Evolutionary conservation across 1,284 basidiomycete species (phyloP), one percentile per base, ranked within the genome.

Genomic region (Trametes sp.): DNA sequence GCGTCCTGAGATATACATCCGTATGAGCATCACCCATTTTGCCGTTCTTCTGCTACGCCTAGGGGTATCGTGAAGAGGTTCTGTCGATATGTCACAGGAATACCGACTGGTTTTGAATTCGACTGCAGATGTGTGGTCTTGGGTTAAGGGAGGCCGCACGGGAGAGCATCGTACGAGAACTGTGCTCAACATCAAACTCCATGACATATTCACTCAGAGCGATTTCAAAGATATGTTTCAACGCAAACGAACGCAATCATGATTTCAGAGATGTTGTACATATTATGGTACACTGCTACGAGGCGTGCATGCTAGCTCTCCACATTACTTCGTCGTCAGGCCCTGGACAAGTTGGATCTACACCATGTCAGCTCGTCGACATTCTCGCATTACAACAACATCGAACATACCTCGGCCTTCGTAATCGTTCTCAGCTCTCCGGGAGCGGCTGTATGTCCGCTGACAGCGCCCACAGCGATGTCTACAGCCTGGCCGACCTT

Each of bases 341-440:
- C 38, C 61, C 41, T 71, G 72, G 2, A 66, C 66, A 26, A 73
- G 52, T 56, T 73, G 71, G 44, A 80, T 75, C 78, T 80, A 45
- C 23, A 19, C 42, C 6, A 16, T 9, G 2, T 45, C 8, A 45
- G 23, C n/a, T n/a, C n/a, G n/a, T n/a, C n/a, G n/a, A n/a, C n/a
- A n/a, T n/a, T n/a, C n/a, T n/a, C n/a, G n/a, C n/a, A n/a, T n/a
- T n/a, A n/a, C n/a, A n/a, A n/a, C n/a, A n/a, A n/a, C n/a, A n/a
- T n/a, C n/a, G n/a, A n/a, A n/a, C n/a, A n/a, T 29, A 90, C 86
- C 80, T 92, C 90, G 56, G 83, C 77, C 46, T 79, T 79, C n/a
- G 76, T 82, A 72, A 93, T 86, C 13, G 84, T 85, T 70, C 86
- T 77, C 62, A 92, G 75, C 70, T 87, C 82, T 14, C 91, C 91